A percentile compares a stretch with the other conserved stretches of the same genome.
Evolutionary conservation across 305 asterid genomes (phyloP).

Genomic region (Fraxinus angustifolia): DNA sequence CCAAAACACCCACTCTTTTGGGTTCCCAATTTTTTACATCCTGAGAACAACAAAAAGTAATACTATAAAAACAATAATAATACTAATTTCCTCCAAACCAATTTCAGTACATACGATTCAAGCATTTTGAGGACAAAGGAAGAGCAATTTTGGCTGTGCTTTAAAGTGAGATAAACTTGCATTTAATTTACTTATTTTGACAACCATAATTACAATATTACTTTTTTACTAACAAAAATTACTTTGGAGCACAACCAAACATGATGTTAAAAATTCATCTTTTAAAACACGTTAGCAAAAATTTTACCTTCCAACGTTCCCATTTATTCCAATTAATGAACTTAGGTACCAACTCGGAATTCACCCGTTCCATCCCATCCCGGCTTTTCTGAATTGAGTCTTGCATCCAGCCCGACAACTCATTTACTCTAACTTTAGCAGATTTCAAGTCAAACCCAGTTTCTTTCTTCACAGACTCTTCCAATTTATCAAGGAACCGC

Average conservation of each 20-base stretch:
- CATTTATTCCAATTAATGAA: slow-evolving; percentile 74
- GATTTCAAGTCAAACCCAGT: slow-evolving; percentile 59
- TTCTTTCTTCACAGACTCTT: slow-evolving; percentile 65
- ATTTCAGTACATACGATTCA: neutral
- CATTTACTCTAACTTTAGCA: slow-evolving; percentile 35
- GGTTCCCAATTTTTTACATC: slow-evolving; percentile 81
- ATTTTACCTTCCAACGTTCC: slow-evolving; percentile 84
- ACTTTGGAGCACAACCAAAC: neutral
- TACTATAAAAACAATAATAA: neutral
- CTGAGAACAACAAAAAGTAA: slow-evolving; percentile 39
- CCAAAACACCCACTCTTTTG: slow-evolving; percentile 64
- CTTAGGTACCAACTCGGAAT: slow-evolving; percentile 54
- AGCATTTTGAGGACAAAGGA: neutral
- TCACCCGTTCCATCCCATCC: slow-evolving; percentile 39
- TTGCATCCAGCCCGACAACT: slow-evolving; percentile 33
- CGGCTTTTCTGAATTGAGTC: slow-evolving; percentile 37
- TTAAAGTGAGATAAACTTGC: neutral
- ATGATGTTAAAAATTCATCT: neutral
- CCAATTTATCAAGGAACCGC: slow-evolving; percentile 58
- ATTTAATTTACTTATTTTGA: neutral
- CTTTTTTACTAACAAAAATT: neutral
- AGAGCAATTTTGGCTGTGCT: neutral
- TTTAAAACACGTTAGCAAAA: neutral
- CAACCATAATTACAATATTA: neutral
- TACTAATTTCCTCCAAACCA: neutral